These are phyloP conservation scores for Tephrocybe sp. DNA, from an alignment of 768 basidiomycete species.

Conservation along the genomic window DNA sequence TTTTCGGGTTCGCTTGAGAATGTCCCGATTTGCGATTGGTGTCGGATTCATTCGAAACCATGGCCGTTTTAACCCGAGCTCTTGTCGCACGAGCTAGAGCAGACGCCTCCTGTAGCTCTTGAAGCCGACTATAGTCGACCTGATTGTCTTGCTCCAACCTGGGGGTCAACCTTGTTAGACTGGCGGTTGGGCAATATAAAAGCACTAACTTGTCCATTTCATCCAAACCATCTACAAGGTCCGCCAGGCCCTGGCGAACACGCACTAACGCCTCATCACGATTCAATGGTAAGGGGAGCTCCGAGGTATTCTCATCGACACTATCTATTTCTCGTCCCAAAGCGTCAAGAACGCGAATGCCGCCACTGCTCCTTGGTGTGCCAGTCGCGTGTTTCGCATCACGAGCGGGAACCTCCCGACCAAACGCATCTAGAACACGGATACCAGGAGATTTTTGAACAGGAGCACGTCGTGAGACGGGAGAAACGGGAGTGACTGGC, in stretches of 20 bases:
- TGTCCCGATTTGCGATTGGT: conserved; percentile 31
- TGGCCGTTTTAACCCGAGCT: conserved; percentile 36
- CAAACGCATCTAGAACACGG: conserved; percentile 72
- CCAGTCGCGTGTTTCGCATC: conserved; percentile 3
- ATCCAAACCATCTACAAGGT: conserved; percentile 53
- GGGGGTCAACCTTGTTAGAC: not conserved
- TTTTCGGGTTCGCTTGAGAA: conserved; percentile 34
- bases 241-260: conserved; percentile 56
- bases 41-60: conserved; percentile 39
- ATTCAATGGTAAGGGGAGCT: conserved; percentile 25
- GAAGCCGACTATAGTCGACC: conserved; percentile 31
- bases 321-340: conserved; percentile 61
- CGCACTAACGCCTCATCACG: conserved; percentile 54
- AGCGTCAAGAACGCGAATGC: conserved; percentile 63
- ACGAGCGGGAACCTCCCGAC: conserved; percentile 36
- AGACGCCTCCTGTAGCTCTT: conserved; percentile 16
- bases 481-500: conserved; percentile 15
- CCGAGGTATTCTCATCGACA: conserved; percentile 16
- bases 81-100: conserved; percentile 39
- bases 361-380: conserved; percentile 32
- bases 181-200: conserved; percentile 5
- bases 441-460: conserved; percentile 50
- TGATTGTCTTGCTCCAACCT: conserved; percentile 37
- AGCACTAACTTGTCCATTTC: conserved; percentile 54
- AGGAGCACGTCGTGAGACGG: conserved; percentile 24